Evolutionary conservation across 768 basidiomycete genomes (phyloP).

Genomic region (Podaxis mareebaensis): DNA sequence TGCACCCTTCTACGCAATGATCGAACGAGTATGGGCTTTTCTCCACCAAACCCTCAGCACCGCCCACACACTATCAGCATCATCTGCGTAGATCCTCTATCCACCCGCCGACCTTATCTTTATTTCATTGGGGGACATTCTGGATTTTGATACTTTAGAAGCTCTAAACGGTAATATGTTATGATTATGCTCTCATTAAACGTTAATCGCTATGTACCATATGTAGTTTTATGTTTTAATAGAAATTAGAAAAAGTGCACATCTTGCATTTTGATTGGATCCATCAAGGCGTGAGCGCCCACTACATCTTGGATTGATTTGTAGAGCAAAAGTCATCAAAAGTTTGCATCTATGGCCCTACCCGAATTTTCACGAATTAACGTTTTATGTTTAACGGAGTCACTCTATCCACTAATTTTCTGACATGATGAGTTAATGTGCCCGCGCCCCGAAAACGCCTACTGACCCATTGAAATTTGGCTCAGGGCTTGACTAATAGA

Average conservation of each 20-base stretch:
- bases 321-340: no score
- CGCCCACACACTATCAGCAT: background rate
- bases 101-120: background rate
- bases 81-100: background rate
- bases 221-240: slow-evolving; percentile 6
- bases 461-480: no score
- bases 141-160: slow-evolving; percentile 6
- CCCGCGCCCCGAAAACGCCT: no score
- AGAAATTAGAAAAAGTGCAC: background rate
- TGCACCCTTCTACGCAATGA: slow-evolving; percentile 58
- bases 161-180: slow-evolving; percentile 2
- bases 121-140: background rate
- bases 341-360: no score
- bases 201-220: slow-evolving; percentile 1
- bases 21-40: slow-evolving; percentile 59
- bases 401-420: no score
- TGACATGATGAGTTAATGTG: no score
- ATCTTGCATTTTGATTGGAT: background rate
- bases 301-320: no score
- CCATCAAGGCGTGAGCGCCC: background rate
- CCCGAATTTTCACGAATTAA: no score
- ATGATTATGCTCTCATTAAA: slow-evolving; percentile 7
- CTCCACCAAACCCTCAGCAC: slow-evolving; percentile 40
- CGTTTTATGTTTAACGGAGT: no score
- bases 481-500: no score